Evolutionary conservation across 2,329 filamentous ascomycete species (phyloP).

Genomic region (Dactylellina parvicollis): DNA sequence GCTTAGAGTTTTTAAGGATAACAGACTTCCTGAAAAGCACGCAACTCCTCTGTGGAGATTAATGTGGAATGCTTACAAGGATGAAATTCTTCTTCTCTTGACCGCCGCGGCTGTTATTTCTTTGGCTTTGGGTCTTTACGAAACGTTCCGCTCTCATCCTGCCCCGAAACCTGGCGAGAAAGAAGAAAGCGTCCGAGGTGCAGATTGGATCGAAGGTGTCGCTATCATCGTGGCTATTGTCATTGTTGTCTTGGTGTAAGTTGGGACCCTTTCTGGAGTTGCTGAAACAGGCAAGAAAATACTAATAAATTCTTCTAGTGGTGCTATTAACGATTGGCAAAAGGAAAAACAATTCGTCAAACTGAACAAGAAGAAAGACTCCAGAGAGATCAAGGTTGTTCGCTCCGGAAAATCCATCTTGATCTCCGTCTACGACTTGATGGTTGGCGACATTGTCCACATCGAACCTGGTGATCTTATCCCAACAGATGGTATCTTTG

Average conservation of each 20-base stretch:
- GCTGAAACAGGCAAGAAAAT: background rate
- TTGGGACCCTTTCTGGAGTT: background rate
- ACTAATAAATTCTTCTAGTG: slow-evolving; percentile 59
- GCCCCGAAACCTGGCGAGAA: slow-evolving; percentile 63
- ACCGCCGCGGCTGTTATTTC: slow-evolving; percentile 75
- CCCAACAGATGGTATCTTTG: slow-evolving; percentile 77
- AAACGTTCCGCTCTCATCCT: slow-evolving; percentile 64
- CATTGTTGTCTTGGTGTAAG: slow-evolving; percentile 75
- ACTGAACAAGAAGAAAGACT: slow-evolving; percentile 81
- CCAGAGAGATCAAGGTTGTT: slow-evolving; percentile 76
- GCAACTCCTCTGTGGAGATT: slow-evolving; percentile 70
- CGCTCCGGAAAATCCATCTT: slow-evolving; percentile 76
- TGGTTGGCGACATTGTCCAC: slow-evolving; percentile 76
- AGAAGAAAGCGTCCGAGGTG: slow-evolving; percentile 59
- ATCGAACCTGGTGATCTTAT: slow-evolving; percentile 80
- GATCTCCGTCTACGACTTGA: slow-evolving; percentile 74
- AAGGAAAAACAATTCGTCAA: slow-evolving; percentile 83
- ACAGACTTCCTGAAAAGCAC: slow-evolving; percentile 72
- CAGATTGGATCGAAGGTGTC: slow-evolving; percentile 84
- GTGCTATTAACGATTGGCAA: slow-evolving; percentile 80
- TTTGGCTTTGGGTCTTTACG: slow-evolving; percentile 75
- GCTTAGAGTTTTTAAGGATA: slow-evolving; percentile 70
- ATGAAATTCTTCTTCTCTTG: slow-evolving; percentile 76
- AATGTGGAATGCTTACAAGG: slow-evolving; percentile 77
- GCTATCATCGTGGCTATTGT: slow-evolving; percentile 82